A percentile compares a stretch with the other conserved stretches of the same genome.
These are phyloP conservation scores for Zygotorulaspora sp. DNA, from an alignment of 805 yeast genomes.

Conservation along the genomic window DNA sequence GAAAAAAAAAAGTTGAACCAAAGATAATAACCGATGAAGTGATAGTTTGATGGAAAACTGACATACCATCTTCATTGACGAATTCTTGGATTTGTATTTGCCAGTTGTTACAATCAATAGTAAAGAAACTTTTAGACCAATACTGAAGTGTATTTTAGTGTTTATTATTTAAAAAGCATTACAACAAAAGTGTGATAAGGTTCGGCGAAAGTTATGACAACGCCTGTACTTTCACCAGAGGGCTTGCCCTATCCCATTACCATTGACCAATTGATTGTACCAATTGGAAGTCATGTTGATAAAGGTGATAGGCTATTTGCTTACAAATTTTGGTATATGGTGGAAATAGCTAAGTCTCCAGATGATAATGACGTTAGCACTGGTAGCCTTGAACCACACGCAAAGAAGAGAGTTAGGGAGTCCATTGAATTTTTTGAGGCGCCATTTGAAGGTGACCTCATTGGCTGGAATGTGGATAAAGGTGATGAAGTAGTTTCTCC, in stretches of 20 bases:
- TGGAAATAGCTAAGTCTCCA: constrained; percentile 33
- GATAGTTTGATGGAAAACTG: too few relatives aligned
- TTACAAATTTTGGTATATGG: constrained; percentile 45
- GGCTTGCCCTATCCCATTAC: constrained; percentile 41
- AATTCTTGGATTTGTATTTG: too few relatives aligned
- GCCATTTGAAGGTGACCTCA: constrained; percentile 72
- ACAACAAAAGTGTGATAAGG: neutral
- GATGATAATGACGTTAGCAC: constrained; percentile 21
- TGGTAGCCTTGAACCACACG: constrained; percentile 7
- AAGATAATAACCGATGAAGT: too few relatives aligned
- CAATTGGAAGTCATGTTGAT: constrained; percentile 33
- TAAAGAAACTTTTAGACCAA: too few relatives aligned
- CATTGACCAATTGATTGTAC: constrained; percentile 34
- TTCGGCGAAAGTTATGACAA: constrained; percentile 17
- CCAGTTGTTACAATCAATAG: too few relatives aligned
- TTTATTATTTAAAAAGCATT: too few relatives aligned
- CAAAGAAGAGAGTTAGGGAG: constrained; percentile 47
- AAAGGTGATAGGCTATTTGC: constrained; percentile 38
- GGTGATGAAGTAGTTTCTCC: constrained; percentile 54
- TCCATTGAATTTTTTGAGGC: constrained; percentile 73
- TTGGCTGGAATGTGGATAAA: constrained; percentile 44
- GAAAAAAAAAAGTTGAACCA: neutral
- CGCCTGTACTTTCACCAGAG: constrained; percentile 24
- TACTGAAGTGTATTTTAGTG: too few relatives aligned
- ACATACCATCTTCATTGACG: too few relatives aligned